Conservation (phyloP, 1,139 yeast species). For the Hyphopichia burtonii region DNA sequence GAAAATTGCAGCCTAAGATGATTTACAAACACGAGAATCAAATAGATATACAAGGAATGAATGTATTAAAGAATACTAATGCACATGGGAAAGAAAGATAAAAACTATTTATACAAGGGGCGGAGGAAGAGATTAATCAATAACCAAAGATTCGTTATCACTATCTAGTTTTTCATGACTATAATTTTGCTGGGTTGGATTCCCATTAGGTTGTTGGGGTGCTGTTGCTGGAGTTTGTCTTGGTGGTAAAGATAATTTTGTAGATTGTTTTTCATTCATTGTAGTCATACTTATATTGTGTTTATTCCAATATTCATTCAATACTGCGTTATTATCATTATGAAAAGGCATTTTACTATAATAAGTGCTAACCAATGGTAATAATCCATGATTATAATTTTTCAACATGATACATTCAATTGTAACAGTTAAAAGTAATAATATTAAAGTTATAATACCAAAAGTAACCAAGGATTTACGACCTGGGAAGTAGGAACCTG, state of each 20-base stretch:
- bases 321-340: neutral
- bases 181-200: neutral
- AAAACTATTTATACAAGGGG: neutral
- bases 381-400: constrained; percentile 44
- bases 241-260: neutral
- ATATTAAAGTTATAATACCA: constrained; percentile 45
- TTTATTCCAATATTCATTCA: neutral
- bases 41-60: neutral
- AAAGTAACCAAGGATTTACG: constrained; percentile 48
- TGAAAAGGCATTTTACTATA: constrained; percentile 20
- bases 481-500: constrained; percentile 46
- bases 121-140: constrained; percentile 2
- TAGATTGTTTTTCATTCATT: neutral
- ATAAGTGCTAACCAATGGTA: constrained; percentile 25
- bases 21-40: too few relatives aligned
- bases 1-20: too few relatives aligned
- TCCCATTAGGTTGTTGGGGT: neutral
- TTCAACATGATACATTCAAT: constrained; percentile 33
- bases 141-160: constrained; percentile 5
- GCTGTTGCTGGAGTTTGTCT: neutral
- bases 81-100: neutral
- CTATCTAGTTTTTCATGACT: neutral
- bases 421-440: constrained; percentile 37
- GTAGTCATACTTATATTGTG: constrained; percentile 1
- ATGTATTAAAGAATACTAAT: neutral